Base-by-base conservation (phyloP, 2,329 filamentous ascomycete genomes). In the Xylogone sp. region DNA sequence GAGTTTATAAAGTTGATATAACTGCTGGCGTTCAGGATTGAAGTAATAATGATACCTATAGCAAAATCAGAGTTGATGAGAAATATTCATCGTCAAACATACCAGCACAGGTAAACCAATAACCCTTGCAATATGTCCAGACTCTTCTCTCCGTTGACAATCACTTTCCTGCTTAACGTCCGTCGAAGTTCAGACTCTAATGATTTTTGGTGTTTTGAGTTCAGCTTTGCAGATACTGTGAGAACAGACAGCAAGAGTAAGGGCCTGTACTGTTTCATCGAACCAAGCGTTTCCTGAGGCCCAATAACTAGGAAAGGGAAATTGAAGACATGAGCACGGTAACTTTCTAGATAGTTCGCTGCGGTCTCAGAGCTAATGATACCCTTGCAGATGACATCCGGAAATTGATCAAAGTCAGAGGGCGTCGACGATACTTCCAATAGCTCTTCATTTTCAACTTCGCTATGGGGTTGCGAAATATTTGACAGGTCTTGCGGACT, bases 111-210 rank as follows among this genome's bases (percentile, higher is more conserved):
- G 54, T 84, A 84, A 5, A 83, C 72, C 21, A 83, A 65, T 19
- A 84, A 64, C 2, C 80, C 80, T 55, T 82, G 77, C 1, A 84
- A 62, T 16, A 84, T 57, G 56, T 84, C 79, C 21, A 84, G 53
- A 12, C 71, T 80, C 51, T 78, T 74, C 67, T 84, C 80, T 0
- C 80, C 79, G 2, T 75, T 73, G 0, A 80, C 71, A 1, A 84
- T 76, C 42, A 81, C 76, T 61, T 79, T 82, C 43, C 79, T 67
- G 1, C 73, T 78, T n/a, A 82, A 58, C 0, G 80, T 71, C 59
- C 81, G 81, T 24, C 78, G 70, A 47, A 83, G 79, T 63, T 83
- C 80, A 46, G 77, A 74, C 22, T 83, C 80, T 43, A 83, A 81
- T 2, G 79, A 66, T 16, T 65, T 73, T 50, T 82, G 76, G 0